Evolutionary conservation across 192 early-diverging fungal genomes (phyloP).

Genomic region (Backusella psychrophila): DNA sequence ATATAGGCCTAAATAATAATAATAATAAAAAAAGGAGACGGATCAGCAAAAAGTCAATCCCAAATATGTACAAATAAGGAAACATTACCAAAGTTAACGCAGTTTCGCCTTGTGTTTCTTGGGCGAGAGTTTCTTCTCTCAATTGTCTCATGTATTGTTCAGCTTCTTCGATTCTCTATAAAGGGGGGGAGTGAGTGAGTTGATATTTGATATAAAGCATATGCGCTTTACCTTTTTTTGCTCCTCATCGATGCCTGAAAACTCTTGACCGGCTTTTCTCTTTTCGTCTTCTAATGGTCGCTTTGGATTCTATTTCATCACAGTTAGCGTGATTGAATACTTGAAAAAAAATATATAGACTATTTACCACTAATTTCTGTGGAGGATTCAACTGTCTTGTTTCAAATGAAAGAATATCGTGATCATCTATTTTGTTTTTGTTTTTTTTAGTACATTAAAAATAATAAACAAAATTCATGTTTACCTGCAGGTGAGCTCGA

Average conservation of each 20-base stretch:
- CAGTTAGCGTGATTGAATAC: neutral
- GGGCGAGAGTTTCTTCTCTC: neutral
- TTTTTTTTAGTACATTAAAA: neutral
- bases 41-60: neutral
- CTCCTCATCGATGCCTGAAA: conserved; percentile 26
- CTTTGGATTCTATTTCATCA: conserved; percentile 12
- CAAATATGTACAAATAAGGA: neutral
- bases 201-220: neutral
- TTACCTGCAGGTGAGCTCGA: conserved; percentile 28
- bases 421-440: conserved; percentile 56
- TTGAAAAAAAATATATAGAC: neutral
- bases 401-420: conserved; percentile 70
- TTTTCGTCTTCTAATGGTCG: conserved; percentile 33
- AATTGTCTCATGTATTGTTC: conserved; percentile 24
- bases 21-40: neutral
- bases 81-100: conserved; percentile 22
- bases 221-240: conserved; percentile 27
- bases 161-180: conserved; percentile 34
- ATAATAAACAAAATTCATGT: neutral
- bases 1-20: conserved; percentile 13
- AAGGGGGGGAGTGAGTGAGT: neutral
- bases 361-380: conserved; percentile 36
- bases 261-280: conserved; percentile 22
- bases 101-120: conserved; percentile 10
- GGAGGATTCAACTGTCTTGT: conserved; percentile 67